These are phyloP conservation scores for Elongisporangium undulatum DNA, from an alignment of 352 stramenopile species.

Conservation along the genomic window DNA sequence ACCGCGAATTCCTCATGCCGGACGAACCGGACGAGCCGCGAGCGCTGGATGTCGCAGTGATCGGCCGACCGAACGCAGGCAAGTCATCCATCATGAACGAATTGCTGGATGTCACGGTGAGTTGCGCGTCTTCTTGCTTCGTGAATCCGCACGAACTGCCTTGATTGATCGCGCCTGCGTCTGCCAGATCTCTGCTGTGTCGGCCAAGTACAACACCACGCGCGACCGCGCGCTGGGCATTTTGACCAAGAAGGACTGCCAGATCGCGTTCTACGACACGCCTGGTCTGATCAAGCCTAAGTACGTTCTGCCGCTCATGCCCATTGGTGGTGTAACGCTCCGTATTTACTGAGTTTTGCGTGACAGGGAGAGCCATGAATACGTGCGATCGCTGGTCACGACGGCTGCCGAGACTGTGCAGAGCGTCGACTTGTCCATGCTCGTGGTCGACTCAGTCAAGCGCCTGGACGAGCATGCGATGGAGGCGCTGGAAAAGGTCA, in stretches of 20 bases:
- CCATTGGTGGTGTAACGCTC: not conserved
- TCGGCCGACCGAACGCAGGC: constrained; percentile 82
- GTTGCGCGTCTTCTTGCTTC: not conserved
- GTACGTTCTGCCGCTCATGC: constrained; percentile 11
- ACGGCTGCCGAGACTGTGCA: constrained; percentile 75
- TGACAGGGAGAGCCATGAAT: constrained; percentile 68
- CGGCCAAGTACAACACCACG: constrained; percentile 87
- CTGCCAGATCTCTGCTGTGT: constrained; percentile 69
- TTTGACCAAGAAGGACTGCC: constrained; percentile 61
- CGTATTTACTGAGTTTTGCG: constrained; percentile 1
- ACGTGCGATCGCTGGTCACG: constrained; percentile 74
- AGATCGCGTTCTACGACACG: constrained; percentile 86
- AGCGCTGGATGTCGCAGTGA: constrained; percentile 74
- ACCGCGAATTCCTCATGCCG: constrained; percentile 69
- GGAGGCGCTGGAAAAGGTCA: constrained; percentile 72
- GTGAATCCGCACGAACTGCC: too few relatives aligned
- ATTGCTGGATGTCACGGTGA: constrained; percentile 67
- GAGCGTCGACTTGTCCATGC: constrained; percentile 81
- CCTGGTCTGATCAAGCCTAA: constrained; percentile 86
- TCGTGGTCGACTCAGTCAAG: constrained; percentile 84
- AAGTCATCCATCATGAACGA: constrained; percentile 87
- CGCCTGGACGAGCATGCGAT: constrained; percentile 74
- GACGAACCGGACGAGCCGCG: constrained; percentile 65
- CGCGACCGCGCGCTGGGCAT: constrained; percentile 76
- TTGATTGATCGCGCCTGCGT: not conserved